phyloP scores from a whole-genome alignment of 2,329 filamentous ascomycete species.

The Diaporthe caulivora region DNA sequence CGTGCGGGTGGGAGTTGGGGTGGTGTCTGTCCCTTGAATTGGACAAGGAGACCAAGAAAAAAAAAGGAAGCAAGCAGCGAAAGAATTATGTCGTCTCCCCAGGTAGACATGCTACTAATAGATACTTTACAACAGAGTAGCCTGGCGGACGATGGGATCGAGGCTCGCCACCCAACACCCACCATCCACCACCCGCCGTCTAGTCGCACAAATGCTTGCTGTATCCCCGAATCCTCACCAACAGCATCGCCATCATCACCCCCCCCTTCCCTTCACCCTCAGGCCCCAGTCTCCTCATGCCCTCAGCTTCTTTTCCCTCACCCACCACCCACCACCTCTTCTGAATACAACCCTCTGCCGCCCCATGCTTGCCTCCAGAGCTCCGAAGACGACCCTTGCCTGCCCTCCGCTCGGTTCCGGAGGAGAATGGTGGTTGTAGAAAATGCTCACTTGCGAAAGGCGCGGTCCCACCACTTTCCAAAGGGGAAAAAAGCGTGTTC shows the following conservation, averaged over 20 bases:
- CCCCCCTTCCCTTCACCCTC: background rate
- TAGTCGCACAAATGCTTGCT: background rate
- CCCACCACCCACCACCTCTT: background rate
- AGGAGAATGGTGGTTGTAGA: background rate
- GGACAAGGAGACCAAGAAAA: conserved; percentile 19
- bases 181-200: no score
- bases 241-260: background rate
- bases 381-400: background rate
- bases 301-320: background rate
- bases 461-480: conserved; percentile 29
- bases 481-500: conserved; percentile 1
- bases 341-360: conserved; percentile 7
- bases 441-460: conserved; percentile 28
- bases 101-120: conserved; percentile 31
- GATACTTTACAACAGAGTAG: conserved; percentile 23
- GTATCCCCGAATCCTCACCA: background rate
- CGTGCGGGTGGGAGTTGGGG: no score
- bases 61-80: no score
- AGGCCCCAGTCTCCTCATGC: background rate
- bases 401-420: conserved; percentile 14
- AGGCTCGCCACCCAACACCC: conserved; percentile 16
- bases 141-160: background rate
- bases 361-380: conserved; percentile 6
- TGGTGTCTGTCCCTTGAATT: background rate
- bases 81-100: conserved; percentile 11